Conservation (phyloP, 2,329 filamentous ascomycete species). For the Raffaelea ambrosiae region DNA sequence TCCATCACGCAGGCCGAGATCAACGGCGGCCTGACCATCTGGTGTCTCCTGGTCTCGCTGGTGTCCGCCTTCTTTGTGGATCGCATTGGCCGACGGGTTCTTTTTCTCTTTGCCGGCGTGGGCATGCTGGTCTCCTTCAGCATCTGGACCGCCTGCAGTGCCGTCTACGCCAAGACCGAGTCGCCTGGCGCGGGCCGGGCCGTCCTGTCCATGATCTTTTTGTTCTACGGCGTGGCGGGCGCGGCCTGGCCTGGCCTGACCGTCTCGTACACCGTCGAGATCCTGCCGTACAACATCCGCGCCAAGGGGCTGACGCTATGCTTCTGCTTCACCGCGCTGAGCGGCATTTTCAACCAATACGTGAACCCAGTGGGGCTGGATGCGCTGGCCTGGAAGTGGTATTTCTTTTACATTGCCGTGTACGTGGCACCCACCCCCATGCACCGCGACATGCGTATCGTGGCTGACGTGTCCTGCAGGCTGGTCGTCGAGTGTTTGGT, state of each 20-base stretch:
- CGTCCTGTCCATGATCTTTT: slow-evolving; percentile 23
- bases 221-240: slow-evolving; percentile 27
- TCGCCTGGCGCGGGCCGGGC: slow-evolving; percentile 15
- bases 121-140: slow-evolving; percentile 20
- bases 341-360: slow-evolving; percentile 27
- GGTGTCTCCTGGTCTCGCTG: slow-evolving; percentile 15
- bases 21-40: slow-evolving; percentile 10
- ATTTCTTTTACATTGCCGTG: slow-evolving; percentile 25
- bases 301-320: slow-evolving; percentile 21
- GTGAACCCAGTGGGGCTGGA: slow-evolving; percentile 29
- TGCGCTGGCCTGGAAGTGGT: slow-evolving; percentile 27
- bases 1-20: slow-evolving; percentile 15
- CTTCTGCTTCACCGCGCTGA: slow-evolving; percentile 16
- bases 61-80: slow-evolving; percentile 20
- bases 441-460: not conserved
- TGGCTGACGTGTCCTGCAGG: not conserved
- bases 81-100: slow-evolving; percentile 16
- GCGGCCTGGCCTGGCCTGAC: slow-evolving; percentile 31
- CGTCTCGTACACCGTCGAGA: slow-evolving; percentile 34
- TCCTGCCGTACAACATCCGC: slow-evolving; percentile 29
- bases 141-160: slow-evolving; percentile 15
- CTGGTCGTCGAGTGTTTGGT: slow-evolving; percentile 7
- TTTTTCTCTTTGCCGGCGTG: slow-evolving; percentile 13
- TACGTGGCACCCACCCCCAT: slow-evolving; percentile 8
- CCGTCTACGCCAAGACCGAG: slow-evolving; percentile 6